Conservation (phyloP, 2,329 filamentous ascomycete genomes). For the Fusarium cyanostomum region DNA sequence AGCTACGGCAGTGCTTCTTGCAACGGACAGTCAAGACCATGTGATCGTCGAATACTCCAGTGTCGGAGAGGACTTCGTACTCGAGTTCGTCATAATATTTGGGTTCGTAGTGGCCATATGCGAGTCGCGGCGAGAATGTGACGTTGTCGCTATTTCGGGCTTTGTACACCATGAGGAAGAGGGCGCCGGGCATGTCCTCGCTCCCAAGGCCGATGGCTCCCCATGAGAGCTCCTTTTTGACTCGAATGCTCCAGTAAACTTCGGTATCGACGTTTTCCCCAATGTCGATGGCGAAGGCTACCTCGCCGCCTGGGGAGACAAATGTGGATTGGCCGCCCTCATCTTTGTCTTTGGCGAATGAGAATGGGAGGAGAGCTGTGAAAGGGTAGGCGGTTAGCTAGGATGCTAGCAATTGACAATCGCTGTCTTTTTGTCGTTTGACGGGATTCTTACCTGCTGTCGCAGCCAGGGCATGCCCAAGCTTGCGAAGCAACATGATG, state of each 20-base stretch:
- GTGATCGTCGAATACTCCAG: constrained; percentile 56
- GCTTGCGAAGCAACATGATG: constrained; percentile 44
- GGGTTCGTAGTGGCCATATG: constrained; percentile 63
- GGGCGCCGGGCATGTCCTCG: constrained; percentile 59
- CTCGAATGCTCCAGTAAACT: constrained; percentile 64
- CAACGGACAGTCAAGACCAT: constrained; percentile 63
- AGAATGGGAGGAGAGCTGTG: constrained; percentile 39
- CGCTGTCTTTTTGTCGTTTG: not conserved
- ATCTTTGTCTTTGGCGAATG: constrained; percentile 43
- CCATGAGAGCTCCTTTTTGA: constrained; percentile 59
- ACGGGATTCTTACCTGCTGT: constrained; percentile 40
- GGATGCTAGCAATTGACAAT: not conserved
- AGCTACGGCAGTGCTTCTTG: constrained; percentile 59
- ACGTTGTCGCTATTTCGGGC: constrained; percentile 58
- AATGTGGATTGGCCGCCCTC: constrained; percentile 54
- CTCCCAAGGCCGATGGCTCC: constrained; percentile 64
- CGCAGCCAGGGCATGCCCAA: constrained; percentile 44
- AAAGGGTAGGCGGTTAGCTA: constrained; percentile 3
- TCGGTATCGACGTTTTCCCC: constrained; percentile 57
- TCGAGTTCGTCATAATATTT: constrained; percentile 55
- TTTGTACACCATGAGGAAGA: constrained; percentile 66
- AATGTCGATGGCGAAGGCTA: constrained; percentile 62
- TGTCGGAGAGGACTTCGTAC: constrained; percentile 57
- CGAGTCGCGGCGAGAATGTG: constrained; percentile 65
- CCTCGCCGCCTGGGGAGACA: constrained; percentile 52